These are phyloP conservation scores for Sanghuangporus sanghuang DNA, from an alignment of 1,284 basidiomycete genomes.

Conservation along the genomic window DNA sequence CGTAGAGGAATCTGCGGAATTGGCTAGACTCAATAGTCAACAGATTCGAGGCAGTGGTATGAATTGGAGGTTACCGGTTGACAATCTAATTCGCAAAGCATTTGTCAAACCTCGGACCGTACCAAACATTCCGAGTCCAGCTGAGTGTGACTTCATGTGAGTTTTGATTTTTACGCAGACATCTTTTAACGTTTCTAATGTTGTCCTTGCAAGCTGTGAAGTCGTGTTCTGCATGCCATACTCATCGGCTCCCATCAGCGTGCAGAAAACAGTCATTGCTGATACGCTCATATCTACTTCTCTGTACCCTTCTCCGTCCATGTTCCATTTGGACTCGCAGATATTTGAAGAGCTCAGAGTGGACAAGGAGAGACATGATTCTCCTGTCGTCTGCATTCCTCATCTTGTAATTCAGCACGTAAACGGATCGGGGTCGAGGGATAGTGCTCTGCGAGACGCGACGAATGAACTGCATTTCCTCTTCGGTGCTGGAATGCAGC, in stretches of 20 bases:
- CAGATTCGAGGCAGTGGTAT: neutral
- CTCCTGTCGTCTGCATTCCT: neutral
- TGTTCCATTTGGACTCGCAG: constrained; percentile 2
- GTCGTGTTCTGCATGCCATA: neutral
- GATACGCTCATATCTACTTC: neutral
- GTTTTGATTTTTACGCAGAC: neutral
- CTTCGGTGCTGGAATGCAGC: constrained; percentile 2
- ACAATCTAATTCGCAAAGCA: constrained; percentile 1
- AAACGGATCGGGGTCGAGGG: neutral
- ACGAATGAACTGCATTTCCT: constrained; percentile 1
- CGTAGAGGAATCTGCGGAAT: neutral
- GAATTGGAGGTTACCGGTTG: constrained; percentile 3
- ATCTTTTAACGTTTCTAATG: neutral
- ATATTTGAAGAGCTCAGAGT: constrained; percentile 2
- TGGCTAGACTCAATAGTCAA: neutral
- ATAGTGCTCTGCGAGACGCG: neutral
- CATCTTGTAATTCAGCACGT: neutral
- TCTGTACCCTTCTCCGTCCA: constrained; percentile 6
- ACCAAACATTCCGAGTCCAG: neutral
- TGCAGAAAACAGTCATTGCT: neutral
- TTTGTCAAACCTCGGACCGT: neutral
- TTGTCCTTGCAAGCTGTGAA: neutral
- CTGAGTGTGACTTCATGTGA: constrained; percentile 3
- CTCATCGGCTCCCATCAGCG: neutral
- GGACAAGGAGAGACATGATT: neutral